phyloP scores from a whole-genome alignment of 163 green algal genomes.

The Smithsoniella earleae region DNA sequence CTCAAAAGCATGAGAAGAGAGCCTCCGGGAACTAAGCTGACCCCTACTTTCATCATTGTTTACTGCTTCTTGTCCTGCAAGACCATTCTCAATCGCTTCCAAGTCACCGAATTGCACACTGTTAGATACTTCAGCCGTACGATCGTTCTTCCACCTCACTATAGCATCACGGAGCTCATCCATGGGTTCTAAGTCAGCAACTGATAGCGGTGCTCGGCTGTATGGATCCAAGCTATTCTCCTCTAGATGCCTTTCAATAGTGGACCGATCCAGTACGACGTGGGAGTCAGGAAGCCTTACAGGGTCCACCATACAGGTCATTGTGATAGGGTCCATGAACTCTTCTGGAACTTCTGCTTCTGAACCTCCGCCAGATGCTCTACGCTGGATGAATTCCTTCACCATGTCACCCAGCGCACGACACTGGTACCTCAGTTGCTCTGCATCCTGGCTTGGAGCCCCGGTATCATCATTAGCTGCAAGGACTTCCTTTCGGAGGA shows the following conservation, averaged over 20 bases:
- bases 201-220: not conserved
- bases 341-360: constrained; percentile 8
- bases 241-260: constrained; percentile 15
- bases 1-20: not conserved
- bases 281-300: not conserved
- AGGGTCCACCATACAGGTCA: constrained; percentile 6
- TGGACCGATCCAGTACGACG: not conserved
- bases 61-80: not conserved
- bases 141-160: not conserved
- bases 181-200: not conserved
- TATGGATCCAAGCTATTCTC: constrained; percentile 11
- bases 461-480: not conserved
- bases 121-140: not conserved
- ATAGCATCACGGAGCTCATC: not conserved
- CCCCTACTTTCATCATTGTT: not conserved
- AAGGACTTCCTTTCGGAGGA: not conserved
- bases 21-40: not conserved
- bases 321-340: constrained; percentile 23
- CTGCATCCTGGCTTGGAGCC: not conserved
- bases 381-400: not conserved
- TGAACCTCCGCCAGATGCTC: not conserved
- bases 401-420: not conserved
- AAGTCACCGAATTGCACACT: too few species aligned
- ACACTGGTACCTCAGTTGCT: not conserved
- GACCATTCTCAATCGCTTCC: too few species aligned